These are phyloP conservation scores for Excoecaria cochinchinensis DNA, from an alignment of 345 rosid species.

Conservation along the genomic window DNA sequence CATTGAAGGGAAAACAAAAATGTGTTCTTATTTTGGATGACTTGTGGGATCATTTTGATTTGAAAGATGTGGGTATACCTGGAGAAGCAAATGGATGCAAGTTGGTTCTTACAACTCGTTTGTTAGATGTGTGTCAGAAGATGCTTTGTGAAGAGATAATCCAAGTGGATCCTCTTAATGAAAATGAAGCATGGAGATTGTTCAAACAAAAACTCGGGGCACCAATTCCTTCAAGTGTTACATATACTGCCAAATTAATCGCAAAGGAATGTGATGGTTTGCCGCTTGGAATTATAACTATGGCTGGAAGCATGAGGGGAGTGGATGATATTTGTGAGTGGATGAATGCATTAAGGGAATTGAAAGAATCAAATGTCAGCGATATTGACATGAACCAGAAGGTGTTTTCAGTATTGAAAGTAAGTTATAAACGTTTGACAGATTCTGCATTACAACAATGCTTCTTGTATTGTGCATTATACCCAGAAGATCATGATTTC, in stretches of 20 bases:
- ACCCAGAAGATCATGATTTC: background rate
- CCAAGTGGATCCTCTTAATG: background rate
- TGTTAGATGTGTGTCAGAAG: slow-evolving; percentile 1
- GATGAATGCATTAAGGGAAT: slow-evolving; percentile 16
- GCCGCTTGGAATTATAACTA: slow-evolving; percentile 17
- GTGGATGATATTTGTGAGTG: slow-evolving; percentile 15
- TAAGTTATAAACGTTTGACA: slow-evolving; percentile 17
- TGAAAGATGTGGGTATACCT: slow-evolving; percentile 3
- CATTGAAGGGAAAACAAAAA: background rate
- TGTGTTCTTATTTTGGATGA: slow-evolving; percentile 14
- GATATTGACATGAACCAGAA: background rate
- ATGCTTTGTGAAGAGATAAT: slow-evolving; percentile 12
- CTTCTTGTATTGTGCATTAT: slow-evolving; percentile 26
- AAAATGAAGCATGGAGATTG: background rate
- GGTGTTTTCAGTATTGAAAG: background rate
- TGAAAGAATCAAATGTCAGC: background rate
- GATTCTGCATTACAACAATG: slow-evolving; percentile 19
- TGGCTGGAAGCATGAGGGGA: slow-evolving; percentile 24
- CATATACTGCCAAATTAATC: background rate
- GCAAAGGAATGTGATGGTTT: slow-evolving; percentile 21
- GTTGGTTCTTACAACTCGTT: slow-evolving; percentile 27
- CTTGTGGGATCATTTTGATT: background rate
- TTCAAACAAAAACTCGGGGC: background rate
- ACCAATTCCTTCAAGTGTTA: background rate
- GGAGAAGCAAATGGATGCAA: slow-evolving; percentile 15